A percentile compares a stretch with the other conserved stretches of the same genome.
phyloP scores from a whole-genome alignment of 2,329 filamentous ascomycete genomes.

The Nemania sp. region DNA sequence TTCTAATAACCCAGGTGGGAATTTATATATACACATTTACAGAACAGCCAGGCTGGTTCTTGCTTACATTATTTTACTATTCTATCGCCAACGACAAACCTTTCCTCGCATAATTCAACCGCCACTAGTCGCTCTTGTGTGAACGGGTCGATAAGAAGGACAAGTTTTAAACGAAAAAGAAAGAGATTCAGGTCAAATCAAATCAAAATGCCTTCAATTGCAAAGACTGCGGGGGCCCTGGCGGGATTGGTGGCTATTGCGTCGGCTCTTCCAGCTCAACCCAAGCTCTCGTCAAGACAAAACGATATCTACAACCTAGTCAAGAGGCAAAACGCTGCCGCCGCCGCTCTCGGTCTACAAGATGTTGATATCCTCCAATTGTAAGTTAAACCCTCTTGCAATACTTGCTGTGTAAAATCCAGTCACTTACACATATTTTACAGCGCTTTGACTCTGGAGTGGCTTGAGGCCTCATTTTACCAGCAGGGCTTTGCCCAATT shows the following conservation, averaged over 20 bases:
- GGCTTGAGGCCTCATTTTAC: constrained; percentile 81
- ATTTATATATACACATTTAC: constrained; percentile 41
- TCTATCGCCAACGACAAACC: constrained; percentile 30
- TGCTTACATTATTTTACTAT: constrained; percentile 38
- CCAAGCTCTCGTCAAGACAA: constrained; percentile 59
- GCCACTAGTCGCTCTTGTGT: constrained; percentile 38
- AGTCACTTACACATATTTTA: constrained; percentile 35
- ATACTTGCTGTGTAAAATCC: not conserved
- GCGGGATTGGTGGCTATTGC: constrained; percentile 60
- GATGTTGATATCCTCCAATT: constrained; percentile 71
- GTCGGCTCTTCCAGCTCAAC: constrained; percentile 60
- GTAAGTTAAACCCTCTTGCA: constrained; percentile 55
- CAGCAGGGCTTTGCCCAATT: constrained; percentile 76
- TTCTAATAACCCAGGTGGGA: constrained; percentile 52
- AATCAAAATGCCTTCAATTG: constrained; percentile 60
- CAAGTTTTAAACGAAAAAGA: constrained; percentile 27
- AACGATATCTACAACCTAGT: constrained; percentile 60
- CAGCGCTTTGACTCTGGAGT: constrained; percentile 79
- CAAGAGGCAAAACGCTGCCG: constrained; percentile 64
- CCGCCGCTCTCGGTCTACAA: constrained; percentile 59
- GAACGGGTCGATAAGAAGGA: constrained; percentile 25
- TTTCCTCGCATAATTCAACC: constrained; percentile 41
- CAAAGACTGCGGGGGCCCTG: constrained; percentile 57
- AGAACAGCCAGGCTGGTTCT: constrained; percentile 58
- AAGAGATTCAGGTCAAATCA: constrained; percentile 34